Evolutionary conservation across 169 alveolate species (phyloP).

Genomic region (Plasmodium blacklocki): DNA sequence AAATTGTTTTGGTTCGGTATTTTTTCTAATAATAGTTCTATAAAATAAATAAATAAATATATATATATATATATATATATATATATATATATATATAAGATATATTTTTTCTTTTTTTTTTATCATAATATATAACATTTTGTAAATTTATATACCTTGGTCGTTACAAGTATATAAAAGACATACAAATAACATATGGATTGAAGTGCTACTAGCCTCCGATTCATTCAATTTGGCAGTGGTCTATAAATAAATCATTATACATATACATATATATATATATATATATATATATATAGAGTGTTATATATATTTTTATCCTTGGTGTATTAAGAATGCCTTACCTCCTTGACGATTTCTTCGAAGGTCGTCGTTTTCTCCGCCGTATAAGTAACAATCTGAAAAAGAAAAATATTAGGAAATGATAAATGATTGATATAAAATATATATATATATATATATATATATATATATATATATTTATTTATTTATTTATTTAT

Average conservation of each 20-base stretch:
- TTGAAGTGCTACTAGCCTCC: slow-evolving; percentile 52
- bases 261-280: background rate
- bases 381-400: slow-evolving; percentile 57
- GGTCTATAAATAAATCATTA: slow-evolving; percentile 24
- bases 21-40: slow-evolving; percentile 58
- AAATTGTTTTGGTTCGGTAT: slow-evolving; percentile 54
- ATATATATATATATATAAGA: background rate
- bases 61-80: background rate
- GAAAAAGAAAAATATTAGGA: slow-evolving; percentile 8
- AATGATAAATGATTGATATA: no score
- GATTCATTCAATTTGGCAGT: slow-evolving; percentile 31
- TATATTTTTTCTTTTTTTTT: no score
- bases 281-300: slow-evolving; percentile 6
- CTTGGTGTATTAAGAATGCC: no score
- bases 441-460: no score
- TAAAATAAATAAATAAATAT: slow-evolving; percentile 3
- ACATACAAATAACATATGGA: slow-evolving; percentile 74
- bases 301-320: background rate
- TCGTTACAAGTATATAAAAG: slow-evolving; percentile 68
- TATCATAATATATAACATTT: no score
- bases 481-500: background rate
- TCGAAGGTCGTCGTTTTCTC: slow-evolving; percentile 67
- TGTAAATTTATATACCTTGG: slow-evolving; percentile 30
- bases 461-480: background rate
- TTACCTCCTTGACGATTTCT: slow-evolving; percentile 41